Base-by-base conservation (phyloP, 2,329 filamentous ascomycete species). In the Pseudophaeomoniella oleicola region DNA sequence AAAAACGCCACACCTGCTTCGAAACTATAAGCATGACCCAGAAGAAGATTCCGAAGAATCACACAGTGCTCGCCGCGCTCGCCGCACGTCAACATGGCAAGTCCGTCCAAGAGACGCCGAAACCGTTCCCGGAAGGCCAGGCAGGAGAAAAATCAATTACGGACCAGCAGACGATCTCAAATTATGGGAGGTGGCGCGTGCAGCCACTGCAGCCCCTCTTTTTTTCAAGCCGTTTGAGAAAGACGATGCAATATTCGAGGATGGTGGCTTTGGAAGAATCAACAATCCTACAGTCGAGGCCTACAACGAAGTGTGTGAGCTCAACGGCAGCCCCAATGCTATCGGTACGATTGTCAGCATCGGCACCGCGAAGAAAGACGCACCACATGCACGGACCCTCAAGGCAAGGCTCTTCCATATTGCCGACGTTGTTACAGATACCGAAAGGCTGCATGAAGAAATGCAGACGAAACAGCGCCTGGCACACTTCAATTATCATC, bases 181-280 rank as follows among this genome's bases (percentile, higher is more conserved):
- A 16, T 17, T 45, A 12, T 45, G 43, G 43, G 16, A 42, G 30
- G 43, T 44, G 5, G 42, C 42, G 34, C 37, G 42, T 16, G 43
- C 42, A 18, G 35, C 43, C n/a, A 40, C 37, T 0, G 43, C 42
- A 29, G 42, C 39, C 5, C 16, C 30, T 12, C 37, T 37, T 17
- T 44, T 38, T 19, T 45, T 44, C 27, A 30, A 42, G 19, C 43
- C 39, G 4, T 16, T 40, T 6, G 33, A 12, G 6, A 4, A 1
- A 12, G 4, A 15, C 30, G 30, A 32, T 10, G 22, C 13, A 32
- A 16, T 15, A 9, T 41, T 40, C 16, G 19, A 18, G 6, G 43
- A 44, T 17, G 42, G 32, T 14, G 37, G 43, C 5, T 44, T 42
- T n/a, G 17, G 30, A 14, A n/a, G 29, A 4, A 5, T 30, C 10